Evolutionary conservation across 805 yeast species (phyloP).

Genomic region (Candida patagonica): DNA sequence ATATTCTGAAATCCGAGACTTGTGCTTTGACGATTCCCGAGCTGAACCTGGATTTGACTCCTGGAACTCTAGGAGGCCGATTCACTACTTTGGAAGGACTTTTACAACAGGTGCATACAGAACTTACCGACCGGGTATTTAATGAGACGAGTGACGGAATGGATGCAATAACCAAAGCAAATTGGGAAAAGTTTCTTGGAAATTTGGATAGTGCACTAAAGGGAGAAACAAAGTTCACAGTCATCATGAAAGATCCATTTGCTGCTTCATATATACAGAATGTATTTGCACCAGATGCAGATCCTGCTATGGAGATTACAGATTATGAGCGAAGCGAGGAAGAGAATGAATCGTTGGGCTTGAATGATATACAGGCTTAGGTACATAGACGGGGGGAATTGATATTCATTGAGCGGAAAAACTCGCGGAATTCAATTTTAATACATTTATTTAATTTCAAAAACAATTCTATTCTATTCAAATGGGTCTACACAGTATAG

Average conservation of each 20-base stretch:
- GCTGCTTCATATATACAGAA: slow-evolving; percentile 95
- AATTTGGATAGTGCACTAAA: slow-evolving; percentile 67
- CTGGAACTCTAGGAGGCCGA: slow-evolving; percentile 97
- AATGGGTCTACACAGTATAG: too few species aligned
- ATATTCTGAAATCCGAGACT: slow-evolving; percentile 87
- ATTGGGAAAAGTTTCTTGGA: slow-evolving; percentile 76
- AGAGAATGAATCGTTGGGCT: slow-evolving; percentile 88
- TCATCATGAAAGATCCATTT: slow-evolving; percentile 86
- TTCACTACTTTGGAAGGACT: slow-evolving; percentile 96
- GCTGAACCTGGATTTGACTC: slow-evolving; percentile 77
- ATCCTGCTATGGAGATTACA: slow-evolving; percentile 89
- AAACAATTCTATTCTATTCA: too few species aligned
- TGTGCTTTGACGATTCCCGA: slow-evolving; percentile 84
- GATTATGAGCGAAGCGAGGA: slow-evolving; percentile 83
- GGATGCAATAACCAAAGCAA: slow-evolving; percentile 64
- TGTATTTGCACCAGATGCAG: slow-evolving; percentile 97
- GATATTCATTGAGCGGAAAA: too few species aligned
- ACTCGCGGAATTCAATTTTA: too few species aligned
- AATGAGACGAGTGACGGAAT: slow-evolving; percentile 84
- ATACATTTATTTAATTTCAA: too few species aligned
- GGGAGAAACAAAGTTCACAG: slow-evolving; percentile 76
- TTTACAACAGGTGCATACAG: slow-evolving; percentile 79
- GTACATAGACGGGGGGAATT: not conserved
- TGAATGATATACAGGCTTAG: slow-evolving; percentile 35
- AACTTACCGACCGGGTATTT: slow-evolving; percentile 75